phyloP scores from a whole-genome alignment of 768 basidiomycete species.

The Podaxis carcinomalis region DNA sequence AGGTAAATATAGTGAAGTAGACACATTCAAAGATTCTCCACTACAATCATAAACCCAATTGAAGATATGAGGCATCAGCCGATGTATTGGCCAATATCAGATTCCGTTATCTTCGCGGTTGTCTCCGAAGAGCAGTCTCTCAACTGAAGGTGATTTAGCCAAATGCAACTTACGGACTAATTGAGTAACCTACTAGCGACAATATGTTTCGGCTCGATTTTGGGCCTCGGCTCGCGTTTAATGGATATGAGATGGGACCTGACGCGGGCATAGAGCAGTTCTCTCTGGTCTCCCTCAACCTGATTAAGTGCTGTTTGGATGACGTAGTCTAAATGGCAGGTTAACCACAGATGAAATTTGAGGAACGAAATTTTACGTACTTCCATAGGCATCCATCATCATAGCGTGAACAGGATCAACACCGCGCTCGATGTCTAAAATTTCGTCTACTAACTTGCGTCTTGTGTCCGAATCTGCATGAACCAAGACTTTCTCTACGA shows the following conservation, averaged over 20 bases:
- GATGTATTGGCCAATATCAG: not conserved
- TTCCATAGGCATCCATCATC: constrained; percentile 89
- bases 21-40: not conserved
- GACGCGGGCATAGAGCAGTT: constrained; percentile 55
- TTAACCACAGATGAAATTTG: not conserved
- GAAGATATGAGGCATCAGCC: not conserved
- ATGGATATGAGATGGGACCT: constrained; percentile 66
- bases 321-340: constrained; percentile 65
- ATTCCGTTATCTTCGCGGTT: not conserved
- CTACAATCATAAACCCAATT: not conserved
- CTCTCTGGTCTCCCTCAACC: constrained; percentile 70
- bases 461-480: constrained; percentile 63
- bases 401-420: constrained; percentile 63
- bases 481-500: constrained; percentile 85
- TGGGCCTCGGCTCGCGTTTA: constrained; percentile 59
- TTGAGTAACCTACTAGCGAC: constrained; percentile 58
- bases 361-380: constrained; percentile 40
- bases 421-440: constrained; percentile 53
- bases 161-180: not conserved
- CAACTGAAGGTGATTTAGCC: not conserved
- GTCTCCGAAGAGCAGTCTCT: constrained; percentile 7
- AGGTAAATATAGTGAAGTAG: constrained; percentile 2
- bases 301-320: constrained; percentile 73
- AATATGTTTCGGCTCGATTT: constrained; percentile 72
- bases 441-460: constrained; percentile 72